These are phyloP conservation scores for Phanerodontia chrysosporium DNA, from an alignment of 768 basidiomycete species.

Conservation along the genomic window DNA sequence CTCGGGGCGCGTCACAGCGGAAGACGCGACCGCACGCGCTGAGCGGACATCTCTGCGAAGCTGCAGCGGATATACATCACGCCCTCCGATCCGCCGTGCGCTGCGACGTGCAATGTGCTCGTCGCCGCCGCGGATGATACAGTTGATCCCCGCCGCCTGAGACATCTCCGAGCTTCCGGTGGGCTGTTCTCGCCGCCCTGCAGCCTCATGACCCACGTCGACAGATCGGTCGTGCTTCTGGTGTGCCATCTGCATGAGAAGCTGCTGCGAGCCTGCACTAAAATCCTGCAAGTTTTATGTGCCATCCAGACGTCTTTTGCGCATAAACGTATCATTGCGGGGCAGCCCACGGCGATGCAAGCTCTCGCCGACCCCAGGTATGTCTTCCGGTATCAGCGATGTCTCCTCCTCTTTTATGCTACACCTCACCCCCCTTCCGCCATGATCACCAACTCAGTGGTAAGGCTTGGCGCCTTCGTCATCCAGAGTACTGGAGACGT, in stretches of 20 bases:
- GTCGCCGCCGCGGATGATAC: neutral
- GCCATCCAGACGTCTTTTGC: neutral
- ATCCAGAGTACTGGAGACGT: too few relatives aligned
- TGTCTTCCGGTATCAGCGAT: too few relatives aligned
- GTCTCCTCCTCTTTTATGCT: too few relatives aligned
- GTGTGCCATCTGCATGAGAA: neutral
- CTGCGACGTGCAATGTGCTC: neutral
- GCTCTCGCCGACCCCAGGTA: neutral
- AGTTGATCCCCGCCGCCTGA: neutral
- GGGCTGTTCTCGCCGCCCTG: neutral
- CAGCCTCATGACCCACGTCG: neutral
- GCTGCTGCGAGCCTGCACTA: neutral
- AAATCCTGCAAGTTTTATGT: neutral
- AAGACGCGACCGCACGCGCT: too few relatives aligned
- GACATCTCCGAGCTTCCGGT: neutral
- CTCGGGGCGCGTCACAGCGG: too few relatives aligned
- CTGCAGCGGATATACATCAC: too few relatives aligned
- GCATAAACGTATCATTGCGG: neutral
- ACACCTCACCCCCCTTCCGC: too few relatives aligned
- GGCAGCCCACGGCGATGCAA: neutral
- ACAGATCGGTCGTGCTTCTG: neutral
- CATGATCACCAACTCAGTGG: too few relatives aligned
- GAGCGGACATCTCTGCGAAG: too few relatives aligned
- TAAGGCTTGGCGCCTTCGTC: too few relatives aligned
- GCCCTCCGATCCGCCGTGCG: too few relatives aligned